Percentiles rank a stretch among this genome's conserved stretches.
Conservation (phyloP, 1,284 basidiomycete species). For the Cutaneotrichosporon dermatis region DNA sequence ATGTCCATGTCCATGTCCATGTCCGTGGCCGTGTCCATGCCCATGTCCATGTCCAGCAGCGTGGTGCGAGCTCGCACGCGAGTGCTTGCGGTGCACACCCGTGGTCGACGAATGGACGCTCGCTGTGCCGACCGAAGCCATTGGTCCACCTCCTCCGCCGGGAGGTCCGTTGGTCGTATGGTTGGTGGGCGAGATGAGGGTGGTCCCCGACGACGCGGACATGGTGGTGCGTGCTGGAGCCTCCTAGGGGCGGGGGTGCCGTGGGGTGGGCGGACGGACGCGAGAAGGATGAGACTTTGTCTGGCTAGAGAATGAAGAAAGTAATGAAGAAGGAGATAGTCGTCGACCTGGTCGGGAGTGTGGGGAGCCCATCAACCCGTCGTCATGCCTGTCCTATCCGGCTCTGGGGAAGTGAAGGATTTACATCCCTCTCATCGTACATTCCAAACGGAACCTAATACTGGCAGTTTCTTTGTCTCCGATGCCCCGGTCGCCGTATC, state of each 20-base stretch:
- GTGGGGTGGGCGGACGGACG: background rate
- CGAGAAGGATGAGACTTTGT: too few species aligned
- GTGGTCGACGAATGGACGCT: background rate
- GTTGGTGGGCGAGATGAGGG: conserved; percentile 37
- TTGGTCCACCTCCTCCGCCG: background rate
- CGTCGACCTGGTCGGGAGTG: too few species aligned
- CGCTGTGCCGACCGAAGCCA: background rate
- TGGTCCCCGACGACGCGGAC: conserved; percentile 38
- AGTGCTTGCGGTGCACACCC: conserved; percentile 5
- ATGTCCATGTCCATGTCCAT: conserved; percentile 9
- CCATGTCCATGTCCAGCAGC: conserved; percentile 3
- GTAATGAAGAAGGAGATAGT: background rate
- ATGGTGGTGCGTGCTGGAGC: conserved; percentile 13
- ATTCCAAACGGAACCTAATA: too few species aligned
- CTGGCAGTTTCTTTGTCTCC: too few species aligned
- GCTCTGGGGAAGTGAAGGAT: background rate
- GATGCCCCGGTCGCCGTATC: too few species aligned
- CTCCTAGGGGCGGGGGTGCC: background rate
- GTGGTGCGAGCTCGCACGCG: background rate
- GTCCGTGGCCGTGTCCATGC: conserved; percentile 13
- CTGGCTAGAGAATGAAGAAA: background rate
- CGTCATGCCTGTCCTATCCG: too few species aligned
- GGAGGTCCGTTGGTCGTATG: conserved; percentile 1
- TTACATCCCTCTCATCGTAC: background rate
- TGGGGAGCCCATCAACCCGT: too few species aligned